phyloP scores from a whole-genome alignment of 371 early-diverging fungal species.

The Mortierella sp. region DNA sequence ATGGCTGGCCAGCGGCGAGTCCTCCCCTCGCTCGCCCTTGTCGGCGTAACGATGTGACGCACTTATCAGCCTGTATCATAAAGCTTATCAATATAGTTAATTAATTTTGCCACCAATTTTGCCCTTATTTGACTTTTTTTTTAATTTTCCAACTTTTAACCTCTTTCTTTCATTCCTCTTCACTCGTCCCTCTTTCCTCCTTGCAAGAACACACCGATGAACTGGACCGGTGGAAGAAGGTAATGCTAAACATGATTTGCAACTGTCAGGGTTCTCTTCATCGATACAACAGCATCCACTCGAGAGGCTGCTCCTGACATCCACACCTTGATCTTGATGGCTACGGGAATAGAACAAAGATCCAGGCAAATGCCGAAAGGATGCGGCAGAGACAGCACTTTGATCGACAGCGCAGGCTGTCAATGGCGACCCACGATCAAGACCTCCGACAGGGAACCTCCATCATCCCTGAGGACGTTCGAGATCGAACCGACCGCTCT shows the following conservation, averaged over 20 bases:
- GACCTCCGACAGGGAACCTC: background rate
- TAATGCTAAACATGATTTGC: background rate
- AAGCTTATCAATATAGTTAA: background rate
- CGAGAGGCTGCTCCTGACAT: background rate
- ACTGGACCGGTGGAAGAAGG: conserved; percentile 41
- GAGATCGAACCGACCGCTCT: background rate
- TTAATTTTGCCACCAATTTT: conserved; percentile 2
- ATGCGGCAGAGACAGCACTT: conserved; percentile 14
- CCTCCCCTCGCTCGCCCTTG: conserved; percentile 31
- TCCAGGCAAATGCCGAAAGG: conserved; percentile 15
- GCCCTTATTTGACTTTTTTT: too few species aligned
- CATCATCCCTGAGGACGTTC: background rate
- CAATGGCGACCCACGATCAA: background rate
- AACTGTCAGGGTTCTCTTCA: too few species aligned
- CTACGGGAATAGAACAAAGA: conserved; percentile 11
- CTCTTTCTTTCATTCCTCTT: background rate
- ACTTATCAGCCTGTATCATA: background rate
- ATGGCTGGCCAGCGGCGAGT: conserved; percentile 50
- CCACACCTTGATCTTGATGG: background rate
- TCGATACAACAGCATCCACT: too few species aligned
- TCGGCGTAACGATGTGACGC: background rate
- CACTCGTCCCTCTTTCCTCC: background rate
- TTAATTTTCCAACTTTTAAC: background rate
- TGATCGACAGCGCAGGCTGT: conserved; percentile 14
- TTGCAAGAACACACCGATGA: conserved; percentile 16